Base-by-base conservation (phyloP, 2,329 filamentous ascomycete genomes). In the Bipolaris cookei region DNA sequence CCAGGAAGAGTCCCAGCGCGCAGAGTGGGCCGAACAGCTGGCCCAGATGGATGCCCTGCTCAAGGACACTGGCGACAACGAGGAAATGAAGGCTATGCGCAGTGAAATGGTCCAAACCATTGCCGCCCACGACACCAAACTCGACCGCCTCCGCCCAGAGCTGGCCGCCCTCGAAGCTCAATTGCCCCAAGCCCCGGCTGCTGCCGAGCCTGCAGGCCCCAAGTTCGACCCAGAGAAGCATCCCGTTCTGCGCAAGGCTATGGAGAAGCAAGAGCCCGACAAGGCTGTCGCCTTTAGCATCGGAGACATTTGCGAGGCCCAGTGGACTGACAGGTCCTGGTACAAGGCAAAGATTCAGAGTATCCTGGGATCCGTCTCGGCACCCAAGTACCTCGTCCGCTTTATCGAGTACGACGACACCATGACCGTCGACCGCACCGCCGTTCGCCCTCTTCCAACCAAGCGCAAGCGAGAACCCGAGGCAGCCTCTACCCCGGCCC, bases 321-420 rank as follows among this genome's bases (percentile, higher is more conserved):
- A 94, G 78, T 99, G 93, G 91, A 81, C 92, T 52, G 95, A 99
- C 77, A 92, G 90, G 71, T 85, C 86, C 21, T 97, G 93, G 79
- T 98, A 98, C 79, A 89, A 92, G 43, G 95, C 93, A 39, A 89
- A 91, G 70, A 96, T 99, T 76, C 94, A 92, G 49, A 93, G 90
- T 50, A 93, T 97, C 68, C 97, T 94, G 20, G 95, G 95, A 56
- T 97, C 92, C 7, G 88, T 89, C n/a, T 90, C 88, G 41, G 90
- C 91, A 50, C 94, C 93, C 34, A 91, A 97, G 62, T 99, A 97
- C 76, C 90, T 91, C 45, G 93, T 99, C 76, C 95, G 90, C 67
- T 99, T 98, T 83, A 94, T 96, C 79, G 91, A 87, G 70, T 98
- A 98, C 79, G 87, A 90, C 60, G 92, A 98, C 71, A 91, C 97